Conservation (phyloP, 164 flowering plant species). For the Tetrastigma voinierianum region DNA sequence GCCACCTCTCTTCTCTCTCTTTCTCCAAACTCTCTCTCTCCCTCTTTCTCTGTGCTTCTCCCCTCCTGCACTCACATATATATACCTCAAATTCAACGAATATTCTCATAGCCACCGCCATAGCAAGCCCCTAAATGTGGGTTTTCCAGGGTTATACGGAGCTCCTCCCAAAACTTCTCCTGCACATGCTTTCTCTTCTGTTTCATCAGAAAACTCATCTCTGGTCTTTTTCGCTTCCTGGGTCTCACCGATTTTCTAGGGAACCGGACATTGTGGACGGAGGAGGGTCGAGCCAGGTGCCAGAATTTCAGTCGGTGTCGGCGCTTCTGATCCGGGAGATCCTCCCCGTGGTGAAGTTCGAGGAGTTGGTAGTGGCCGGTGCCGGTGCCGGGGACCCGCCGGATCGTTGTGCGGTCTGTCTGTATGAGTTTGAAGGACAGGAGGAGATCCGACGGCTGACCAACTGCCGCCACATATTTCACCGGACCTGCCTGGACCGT, state of each 20-base stretch:
- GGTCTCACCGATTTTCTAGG: constrained; percentile 47
- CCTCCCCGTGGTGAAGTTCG: constrained; percentile 56
- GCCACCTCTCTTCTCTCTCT: constrained; percentile 1
- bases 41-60: constrained; percentile 12
- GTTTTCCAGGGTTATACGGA: constrained; percentile 60
- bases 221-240: constrained; percentile 25
- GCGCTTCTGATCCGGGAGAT: constrained; percentile 50
- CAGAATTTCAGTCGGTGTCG: constrained; percentile 24
- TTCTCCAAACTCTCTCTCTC: constrained; percentile 2
- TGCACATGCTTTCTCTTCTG: constrained; percentile 41
- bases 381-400: constrained; percentile 22
- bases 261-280: constrained; percentile 40
- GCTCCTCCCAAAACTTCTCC: constrained; percentile 49
- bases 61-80: background rate
- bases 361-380: constrained; percentile 31
- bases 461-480: constrained; percentile 72
- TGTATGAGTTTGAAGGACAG: constrained; percentile 53
- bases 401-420: constrained; percentile 67
- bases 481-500: constrained; percentile 67
- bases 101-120: too few species aligned
- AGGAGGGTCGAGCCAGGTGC: constrained; percentile 8
- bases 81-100: background rate
- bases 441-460: constrained; percentile 63
- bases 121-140: constrained; percentile 30
- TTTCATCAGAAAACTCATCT: constrained; percentile 36